Conservation (phyloP, 352 stramenopile species). For the Globisporangium spinosum region DNA sequence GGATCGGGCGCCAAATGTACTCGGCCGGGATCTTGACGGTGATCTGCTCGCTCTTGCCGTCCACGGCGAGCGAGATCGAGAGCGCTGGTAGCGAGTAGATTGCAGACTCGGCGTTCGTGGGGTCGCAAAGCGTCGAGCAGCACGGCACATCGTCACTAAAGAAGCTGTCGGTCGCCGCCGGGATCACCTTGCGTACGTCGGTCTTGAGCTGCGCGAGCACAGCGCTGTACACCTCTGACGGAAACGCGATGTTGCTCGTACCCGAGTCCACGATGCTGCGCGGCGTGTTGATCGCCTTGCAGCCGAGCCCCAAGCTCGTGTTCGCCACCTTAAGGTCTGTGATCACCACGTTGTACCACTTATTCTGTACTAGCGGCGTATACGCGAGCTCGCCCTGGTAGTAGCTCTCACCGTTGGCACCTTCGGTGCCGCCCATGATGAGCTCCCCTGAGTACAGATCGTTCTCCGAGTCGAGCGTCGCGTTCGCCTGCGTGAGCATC, state of each 20-base stretch:
- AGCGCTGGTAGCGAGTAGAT: slow-evolving; percentile 65
- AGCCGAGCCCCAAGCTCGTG: slow-evolving; percentile 44
- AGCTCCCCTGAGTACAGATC: slow-evolving; percentile 58
- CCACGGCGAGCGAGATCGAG: slow-evolving; percentile 55
- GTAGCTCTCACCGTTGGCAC: slow-evolving; percentile 44
- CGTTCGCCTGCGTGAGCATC: slow-evolving; percentile 38
- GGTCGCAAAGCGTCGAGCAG: slow-evolving; percentile 64
- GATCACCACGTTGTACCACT: slow-evolving; percentile 78
- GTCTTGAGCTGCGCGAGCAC: slow-evolving; percentile 52
- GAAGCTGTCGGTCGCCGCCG: slow-evolving; percentile 45
- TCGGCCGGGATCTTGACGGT: slow-evolving; percentile 70
- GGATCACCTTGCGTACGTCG: slow-evolving; percentile 44
- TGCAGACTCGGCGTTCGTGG: slow-evolving; percentile 47
- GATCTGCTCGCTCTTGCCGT: slow-evolving; percentile 52
- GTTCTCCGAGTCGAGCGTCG: slow-evolving; percentile 28
- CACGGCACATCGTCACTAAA: slow-evolving; percentile 72
- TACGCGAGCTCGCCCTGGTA: slow-evolving; percentile 64
- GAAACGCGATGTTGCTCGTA: slow-evolving; percentile 79
- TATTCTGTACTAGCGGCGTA: slow-evolving; percentile 68
- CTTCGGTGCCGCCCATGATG: slow-evolving; percentile 51
- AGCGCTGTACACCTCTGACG: slow-evolving; percentile 55
- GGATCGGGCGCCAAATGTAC: slow-evolving; percentile 83
- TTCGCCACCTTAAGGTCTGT: slow-evolving; percentile 57
- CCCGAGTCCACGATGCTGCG: slow-evolving; percentile 74
- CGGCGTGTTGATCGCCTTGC: slow-evolving; percentile 68